These are phyloP conservation scores for Senna siamea DNA, from an alignment of 306 rosid genomes.

Conservation along the genomic window DNA sequence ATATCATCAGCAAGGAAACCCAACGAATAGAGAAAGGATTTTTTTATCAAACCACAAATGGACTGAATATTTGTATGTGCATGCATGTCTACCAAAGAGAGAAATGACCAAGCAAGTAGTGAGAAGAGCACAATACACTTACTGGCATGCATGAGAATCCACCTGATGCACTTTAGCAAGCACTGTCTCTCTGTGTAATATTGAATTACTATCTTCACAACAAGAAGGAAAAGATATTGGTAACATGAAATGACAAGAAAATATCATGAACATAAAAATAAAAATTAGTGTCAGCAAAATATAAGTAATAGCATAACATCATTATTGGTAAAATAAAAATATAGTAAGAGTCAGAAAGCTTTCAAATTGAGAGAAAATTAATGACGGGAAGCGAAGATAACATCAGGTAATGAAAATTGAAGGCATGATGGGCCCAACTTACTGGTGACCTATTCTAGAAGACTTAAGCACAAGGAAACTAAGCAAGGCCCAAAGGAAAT, in stretches of 20 bases:
- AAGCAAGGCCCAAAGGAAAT: too few species aligned
- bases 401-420: constrained; percentile 3
- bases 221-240: constrained; percentile 31
- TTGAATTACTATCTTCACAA: constrained; percentile 65
- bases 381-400: not conserved
- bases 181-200: constrained; percentile 92
- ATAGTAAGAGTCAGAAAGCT: constrained; percentile 29
- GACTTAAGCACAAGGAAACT: too few species aligned
- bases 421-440: too few species aligned
- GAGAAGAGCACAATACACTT: constrained; percentile 50
- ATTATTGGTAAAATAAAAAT: not conserved
- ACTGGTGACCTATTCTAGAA: too few species aligned
- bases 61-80: constrained; percentile 22
- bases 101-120: constrained; percentile 24
- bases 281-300: constrained; percentile 12
- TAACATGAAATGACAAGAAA: constrained; percentile 24
- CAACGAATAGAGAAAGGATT: constrained; percentile 20
- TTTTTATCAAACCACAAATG: constrained; percentile 20
- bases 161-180: constrained; percentile 88
- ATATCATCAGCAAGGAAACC: constrained; percentile 36
- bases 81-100: constrained; percentile 21
- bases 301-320: not conserved
- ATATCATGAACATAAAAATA: not conserved
- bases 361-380: constrained; percentile 22
- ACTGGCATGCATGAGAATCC: constrained; percentile 82